Conservation (phyloP, 1,139 yeast genomes). For the Geotrichum cucujoidarum region DNA sequence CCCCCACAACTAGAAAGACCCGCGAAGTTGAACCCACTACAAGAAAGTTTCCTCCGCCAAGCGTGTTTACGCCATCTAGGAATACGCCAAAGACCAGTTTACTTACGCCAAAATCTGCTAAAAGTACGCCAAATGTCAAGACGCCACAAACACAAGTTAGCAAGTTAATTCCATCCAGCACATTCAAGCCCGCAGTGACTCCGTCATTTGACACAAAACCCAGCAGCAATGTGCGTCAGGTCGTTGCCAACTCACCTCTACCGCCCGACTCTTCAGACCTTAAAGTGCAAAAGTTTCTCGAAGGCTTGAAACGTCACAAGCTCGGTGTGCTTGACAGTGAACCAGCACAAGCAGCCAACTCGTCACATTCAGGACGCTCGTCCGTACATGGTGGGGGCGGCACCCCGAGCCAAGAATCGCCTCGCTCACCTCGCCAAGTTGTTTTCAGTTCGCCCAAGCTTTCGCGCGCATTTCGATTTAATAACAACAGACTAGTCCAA, state of each 20-base stretch:
- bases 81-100: neutral
- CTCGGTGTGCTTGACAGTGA: slow-evolving; percentile 3
- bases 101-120: slow-evolving; percentile 2
- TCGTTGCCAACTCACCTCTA: slow-evolving; percentile 8
- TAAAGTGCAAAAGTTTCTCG: slow-evolving; percentile 7
- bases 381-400: slow-evolving; percentile 15
- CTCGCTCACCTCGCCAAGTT: neutral
- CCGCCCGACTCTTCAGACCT: neutral
- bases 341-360: neutral
- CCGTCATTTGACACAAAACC: slow-evolving; percentile 4
- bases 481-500: slow-evolving; percentile 2
- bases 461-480: slow-evolving; percentile 12
- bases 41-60: neutral
- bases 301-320: slow-evolving; percentile 14
- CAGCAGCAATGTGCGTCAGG: neutral
- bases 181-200: slow-evolving; percentile 7
- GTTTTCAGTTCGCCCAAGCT: slow-evolving; percentile 8
- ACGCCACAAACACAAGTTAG: slow-evolving; percentile 1
- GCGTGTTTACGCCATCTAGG: neutral
- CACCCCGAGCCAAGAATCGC: neutral
- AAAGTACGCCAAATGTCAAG: neutral
- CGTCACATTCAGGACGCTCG: neutral
- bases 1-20: slow-evolving; percentile 1
- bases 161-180: neutral
- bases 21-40: neutral